Percentiles rank a stretch among this genome's conserved stretches.
These are phyloP conservation scores for Citropsis articulata DNA, from an alignment of 345 rosid species.

Conservation along the genomic window DNA sequence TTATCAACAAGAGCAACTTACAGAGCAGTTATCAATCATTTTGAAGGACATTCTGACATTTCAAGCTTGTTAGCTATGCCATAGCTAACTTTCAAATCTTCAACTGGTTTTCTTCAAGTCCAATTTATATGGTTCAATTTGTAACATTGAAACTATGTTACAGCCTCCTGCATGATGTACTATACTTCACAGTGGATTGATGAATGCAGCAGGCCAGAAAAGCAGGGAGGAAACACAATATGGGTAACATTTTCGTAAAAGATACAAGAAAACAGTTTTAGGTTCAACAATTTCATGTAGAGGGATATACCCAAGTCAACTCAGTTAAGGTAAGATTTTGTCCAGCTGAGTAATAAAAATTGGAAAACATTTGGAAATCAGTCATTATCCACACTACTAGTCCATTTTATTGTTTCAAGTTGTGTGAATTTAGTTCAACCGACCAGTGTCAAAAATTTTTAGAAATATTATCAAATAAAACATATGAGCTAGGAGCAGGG, in stretches of 20 bases:
- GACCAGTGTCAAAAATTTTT: neutral
- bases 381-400: neutral
- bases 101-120: neutral
- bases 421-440: neutral
- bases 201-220: neutral
- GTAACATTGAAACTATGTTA: neutral
- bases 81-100: neutral
- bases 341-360: neutral
- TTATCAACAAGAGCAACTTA: too few species aligned
- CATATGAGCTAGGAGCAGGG: neutral
- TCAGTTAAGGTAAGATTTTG: neutral
- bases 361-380: neutral
- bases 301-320: neutral
- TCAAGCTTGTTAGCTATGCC: neutral
- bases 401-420: neutral
- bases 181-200: neutral
- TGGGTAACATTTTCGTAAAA: neutral
- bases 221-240: neutral
- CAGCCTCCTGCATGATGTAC: neutral
- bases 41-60: neutral
- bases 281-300: neutral
- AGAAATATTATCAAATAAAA: neutral
- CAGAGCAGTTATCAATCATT: neutral
- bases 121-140: neutral
- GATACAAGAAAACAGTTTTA: neutral